Evolutionary conservation across 257 asterid species (phyloP).

Genomic region (Haberlea rhodopensis): DNA sequence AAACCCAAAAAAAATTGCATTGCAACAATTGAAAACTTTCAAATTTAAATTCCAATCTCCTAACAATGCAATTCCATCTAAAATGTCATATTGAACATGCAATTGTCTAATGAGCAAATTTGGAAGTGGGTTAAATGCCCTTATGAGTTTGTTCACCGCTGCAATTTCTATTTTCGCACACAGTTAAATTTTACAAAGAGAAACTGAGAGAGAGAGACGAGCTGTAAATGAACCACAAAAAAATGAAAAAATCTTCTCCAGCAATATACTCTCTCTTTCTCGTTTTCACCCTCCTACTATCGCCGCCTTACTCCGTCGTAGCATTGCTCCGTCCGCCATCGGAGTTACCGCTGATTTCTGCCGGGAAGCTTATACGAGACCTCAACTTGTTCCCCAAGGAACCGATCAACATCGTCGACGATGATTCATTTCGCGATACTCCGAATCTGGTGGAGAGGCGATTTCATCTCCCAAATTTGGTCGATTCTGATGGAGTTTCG

Average conservation of each 20-base stretch:
- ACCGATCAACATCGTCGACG: conserved; percentile 48
- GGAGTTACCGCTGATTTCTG: conserved; percentile 39
- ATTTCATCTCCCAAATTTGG: conserved; percentile 53
- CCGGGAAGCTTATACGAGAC: conserved; percentile 58
- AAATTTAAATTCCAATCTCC: no score
- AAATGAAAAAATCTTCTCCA: conserved; percentile 38
- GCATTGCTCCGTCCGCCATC: conserved; percentile 55
- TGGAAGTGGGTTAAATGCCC: no score
- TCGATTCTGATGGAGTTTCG: conserved; percentile 48
- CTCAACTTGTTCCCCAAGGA: conserved; percentile 72
- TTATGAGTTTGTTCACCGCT: no score
- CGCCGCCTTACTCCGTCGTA: conserved; percentile 33
- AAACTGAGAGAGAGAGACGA: background rate
- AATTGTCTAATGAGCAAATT: no score
- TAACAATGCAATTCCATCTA: no score
- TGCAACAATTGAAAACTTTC: no score
- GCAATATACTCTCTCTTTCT: conserved; percentile 27
- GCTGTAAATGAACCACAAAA: background rate
- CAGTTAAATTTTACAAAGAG: no score
- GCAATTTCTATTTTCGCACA: no score
- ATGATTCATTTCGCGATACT: conserved; percentile 24
- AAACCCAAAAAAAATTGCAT: no score
- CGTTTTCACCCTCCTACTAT: conserved; percentile 24
- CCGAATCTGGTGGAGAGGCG: conserved; percentile 69
- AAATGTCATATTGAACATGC: no score